Conservation (phyloP, 345 rosid species). For the Citrus australasica region DNA sequence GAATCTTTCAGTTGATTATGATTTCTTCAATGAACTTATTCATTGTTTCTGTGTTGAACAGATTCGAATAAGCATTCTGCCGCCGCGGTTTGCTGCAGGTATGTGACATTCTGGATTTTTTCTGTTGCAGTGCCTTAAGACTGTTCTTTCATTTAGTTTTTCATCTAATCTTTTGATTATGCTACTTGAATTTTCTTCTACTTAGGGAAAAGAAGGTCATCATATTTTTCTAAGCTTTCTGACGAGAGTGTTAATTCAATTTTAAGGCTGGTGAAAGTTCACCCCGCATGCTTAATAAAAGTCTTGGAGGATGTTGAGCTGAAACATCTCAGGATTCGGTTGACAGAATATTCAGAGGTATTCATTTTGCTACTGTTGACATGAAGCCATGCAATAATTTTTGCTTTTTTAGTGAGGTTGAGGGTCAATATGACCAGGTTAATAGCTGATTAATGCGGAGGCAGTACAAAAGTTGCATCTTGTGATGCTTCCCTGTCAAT, state of each 20-base stretch:
- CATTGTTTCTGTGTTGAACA: constrained; percentile 28
- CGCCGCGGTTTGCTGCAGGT: constrained; percentile 75
- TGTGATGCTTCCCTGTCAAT: background rate
- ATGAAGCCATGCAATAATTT: constrained; percentile 15
- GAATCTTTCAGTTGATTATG: constrained; percentile 1
- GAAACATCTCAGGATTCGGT: constrained; percentile 44
- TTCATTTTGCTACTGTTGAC: constrained; percentile 8
- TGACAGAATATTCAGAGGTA: constrained; percentile 67
- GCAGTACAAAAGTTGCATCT: background rate
- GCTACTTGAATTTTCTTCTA: constrained; percentile 12
- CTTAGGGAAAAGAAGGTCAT: constrained; percentile 55
- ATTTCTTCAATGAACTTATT: constrained; percentile 14
- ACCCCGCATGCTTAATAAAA: constrained; percentile 27
- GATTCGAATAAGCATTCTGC: constrained; percentile 62
- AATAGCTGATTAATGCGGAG: background rate
- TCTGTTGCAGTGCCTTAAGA: constrained; percentile 10
- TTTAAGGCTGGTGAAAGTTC: constrained; percentile 32
- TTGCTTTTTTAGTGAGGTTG: background rate
- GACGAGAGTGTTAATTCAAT: constrained; percentile 46
- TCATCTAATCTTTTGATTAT: background rate
- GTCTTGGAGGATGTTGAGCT: constrained; percentile 36
- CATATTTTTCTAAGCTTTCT: constrained; percentile 46
- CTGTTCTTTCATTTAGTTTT: background rate
- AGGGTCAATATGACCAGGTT: background rate
- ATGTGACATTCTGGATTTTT: constrained; percentile 17